Percentiles rank a stretch among this genome's conserved stretches.
Conservation (phyloP, 257 asterid genomes). For the Ligustrum vulgare region DNA sequence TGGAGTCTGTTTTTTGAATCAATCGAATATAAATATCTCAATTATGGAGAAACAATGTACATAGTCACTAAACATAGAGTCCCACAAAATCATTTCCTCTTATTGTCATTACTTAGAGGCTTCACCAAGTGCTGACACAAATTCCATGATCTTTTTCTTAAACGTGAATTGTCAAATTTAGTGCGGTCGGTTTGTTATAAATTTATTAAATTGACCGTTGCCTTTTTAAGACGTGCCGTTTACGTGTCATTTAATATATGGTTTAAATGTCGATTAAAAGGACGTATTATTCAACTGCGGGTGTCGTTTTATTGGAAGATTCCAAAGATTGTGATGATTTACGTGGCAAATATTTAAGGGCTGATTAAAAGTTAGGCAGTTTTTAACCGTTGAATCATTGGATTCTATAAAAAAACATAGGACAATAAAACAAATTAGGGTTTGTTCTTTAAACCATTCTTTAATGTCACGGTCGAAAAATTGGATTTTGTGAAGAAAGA, state of each 20-base stretch:
- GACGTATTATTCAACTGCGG: constrained; percentile 36
- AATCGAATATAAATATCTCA: background rate
- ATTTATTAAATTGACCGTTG: background rate
- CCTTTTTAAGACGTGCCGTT: constrained; percentile 18
- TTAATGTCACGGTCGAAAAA: constrained; percentile 7
- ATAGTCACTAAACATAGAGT: background rate
- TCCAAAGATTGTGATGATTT: background rate
- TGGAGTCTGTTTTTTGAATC: background rate
- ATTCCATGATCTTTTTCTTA: background rate
- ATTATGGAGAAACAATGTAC: background rate
- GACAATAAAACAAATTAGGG: background rate
- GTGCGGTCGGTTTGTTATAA: constrained; percentile 37
- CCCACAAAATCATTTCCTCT: background rate
- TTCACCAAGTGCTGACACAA: background rate
- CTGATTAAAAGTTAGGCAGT: constrained; percentile 18
- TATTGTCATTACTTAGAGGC: background rate
- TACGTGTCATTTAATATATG: constrained; percentile 25
- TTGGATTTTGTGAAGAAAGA: background rate
- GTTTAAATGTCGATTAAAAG: constrained; percentile 21
- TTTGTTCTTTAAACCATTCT: constrained; percentile 10
- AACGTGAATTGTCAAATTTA: constrained; percentile 6
- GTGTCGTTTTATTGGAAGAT: constrained; percentile 25
- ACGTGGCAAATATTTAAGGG: constrained; percentile 37
- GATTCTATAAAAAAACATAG: constrained; percentile 10
- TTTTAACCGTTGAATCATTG: constrained; percentile 36